These are phyloP conservation scores for Coniosporium tulheliwenetii DNA, from an alignment of 2,329 filamentous ascomycete species.

Conservation along the genomic window DNA sequence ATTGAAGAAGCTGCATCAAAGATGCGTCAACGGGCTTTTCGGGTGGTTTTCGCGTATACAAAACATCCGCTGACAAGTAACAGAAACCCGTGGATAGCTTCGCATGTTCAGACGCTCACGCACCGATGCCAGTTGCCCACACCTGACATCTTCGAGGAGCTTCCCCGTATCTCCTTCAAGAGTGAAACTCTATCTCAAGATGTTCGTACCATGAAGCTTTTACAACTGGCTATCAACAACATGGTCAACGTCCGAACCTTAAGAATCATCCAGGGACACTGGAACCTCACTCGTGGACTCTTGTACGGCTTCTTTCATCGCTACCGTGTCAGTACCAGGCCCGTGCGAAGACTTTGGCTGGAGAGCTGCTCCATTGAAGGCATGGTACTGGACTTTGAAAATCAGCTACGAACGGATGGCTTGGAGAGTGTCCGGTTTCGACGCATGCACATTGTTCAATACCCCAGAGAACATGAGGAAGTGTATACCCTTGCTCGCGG, in stretches of 20 bases:
- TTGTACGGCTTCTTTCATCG: conserved; percentile 23
- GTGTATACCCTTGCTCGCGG: conserved; percentile 14
- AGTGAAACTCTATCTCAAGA: conserved; percentile 23
- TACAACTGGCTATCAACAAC: conserved; percentile 20
- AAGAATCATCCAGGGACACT: conserved; percentile 28
- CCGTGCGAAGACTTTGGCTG: conserved; percentile 27
- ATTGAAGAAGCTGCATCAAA: no score
- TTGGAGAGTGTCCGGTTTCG: conserved; percentile 26
- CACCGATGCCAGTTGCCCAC: conserved; percentile 30
- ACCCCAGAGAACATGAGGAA: conserved; percentile 3
- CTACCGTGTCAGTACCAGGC: conserved; percentile 10
- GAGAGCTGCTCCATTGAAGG: conserved; percentile 25
- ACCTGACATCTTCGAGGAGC: conserved; percentile 26
- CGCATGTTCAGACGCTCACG: conserved; percentile 25
- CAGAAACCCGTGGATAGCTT: conserved; percentile 23
- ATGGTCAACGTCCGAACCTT: conserved; percentile 28
- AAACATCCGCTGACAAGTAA: conserved; percentile 4
- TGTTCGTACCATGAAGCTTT: conserved; percentile 20
- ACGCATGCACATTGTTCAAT: conserved; percentile 17
- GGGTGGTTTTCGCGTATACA: no score
- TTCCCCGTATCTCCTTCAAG: conserved; percentile 23
- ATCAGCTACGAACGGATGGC: conserved; percentile 12
- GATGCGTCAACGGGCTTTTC: no score
- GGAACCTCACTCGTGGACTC: conserved; percentile 21
- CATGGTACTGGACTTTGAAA: conserved; percentile 6